Base-by-base conservation (phyloP, 2,329 filamentous ascomycete species). In the Cytospora schulzeri region DNA sequence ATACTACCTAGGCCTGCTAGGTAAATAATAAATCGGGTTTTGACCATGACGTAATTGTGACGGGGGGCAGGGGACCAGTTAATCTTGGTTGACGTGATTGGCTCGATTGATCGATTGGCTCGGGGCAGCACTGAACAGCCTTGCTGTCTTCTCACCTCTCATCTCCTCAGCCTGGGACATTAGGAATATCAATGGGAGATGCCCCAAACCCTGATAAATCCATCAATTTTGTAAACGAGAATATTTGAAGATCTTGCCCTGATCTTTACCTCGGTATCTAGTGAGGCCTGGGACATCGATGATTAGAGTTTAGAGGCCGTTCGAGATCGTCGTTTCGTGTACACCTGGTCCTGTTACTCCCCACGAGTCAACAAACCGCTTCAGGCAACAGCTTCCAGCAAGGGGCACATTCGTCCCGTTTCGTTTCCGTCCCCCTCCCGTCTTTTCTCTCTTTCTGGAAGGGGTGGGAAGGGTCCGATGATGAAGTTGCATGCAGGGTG, bases 291-390 rank as follows among this genome's bases (percentile, higher is more conserved):
- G 45, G 22, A 48, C 22, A 22, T 12, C 24, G 41, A 35, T 11
- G 33, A 48, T 48, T 48, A 48, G 45, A 48, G 45, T 48, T 48
- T 48, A 48, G 45, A 48, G 45, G 45, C 45, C 45, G 45, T 48
- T 24, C 45, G n/a, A 48, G 45, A 48, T 48, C 45, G 45, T 24
- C 45, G 45, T 22, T 48, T 48, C 45, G 45, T 48, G 45, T 19
- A n/a, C 45, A 22, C 17, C 19, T 41, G 38, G 38, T 41, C 19
- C 15, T 41, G 38, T 41, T 41, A 1, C 17, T n/a, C 38, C 38
- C 38, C 38, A 41, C 38, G 38, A 41, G 45, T 48, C 45, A 48
- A 48, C 22, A 48, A 45, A 12, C 45, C 45, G 22, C 22, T 48
- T 48, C 45, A 22, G 41, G 41, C 41, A 48, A 48, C 11, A 48